A percentile compares a stretch with the other conserved stretches of the same genome.
Evolutionary conservation across 225 moss, liverwort and hornwort species (phyloP).

Genomic region (Thuidium tamariscinum): DNA sequence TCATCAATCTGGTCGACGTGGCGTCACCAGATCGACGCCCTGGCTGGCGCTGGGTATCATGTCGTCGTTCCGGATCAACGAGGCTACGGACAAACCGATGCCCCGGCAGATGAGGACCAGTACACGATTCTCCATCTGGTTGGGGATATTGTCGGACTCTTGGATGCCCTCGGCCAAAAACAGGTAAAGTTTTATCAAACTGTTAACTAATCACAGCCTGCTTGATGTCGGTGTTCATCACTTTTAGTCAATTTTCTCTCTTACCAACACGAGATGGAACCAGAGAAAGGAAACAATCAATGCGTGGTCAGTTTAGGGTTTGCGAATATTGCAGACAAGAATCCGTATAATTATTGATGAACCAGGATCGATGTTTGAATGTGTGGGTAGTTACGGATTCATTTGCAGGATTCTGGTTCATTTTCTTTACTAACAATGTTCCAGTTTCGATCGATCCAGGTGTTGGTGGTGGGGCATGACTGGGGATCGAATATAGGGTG

Average conservation of each 20-base stretch:
- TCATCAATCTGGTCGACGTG: background rate
- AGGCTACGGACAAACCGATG: background rate
- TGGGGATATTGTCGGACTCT: background rate
- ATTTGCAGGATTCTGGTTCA: background rate
- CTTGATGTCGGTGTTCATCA: background rate
- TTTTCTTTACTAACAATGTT: background rate
- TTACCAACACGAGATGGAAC: background rate
- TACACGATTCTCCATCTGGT: background rate
- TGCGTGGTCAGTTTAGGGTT: background rate
- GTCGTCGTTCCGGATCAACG: background rate
- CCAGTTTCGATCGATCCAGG: background rate
- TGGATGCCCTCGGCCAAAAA: background rate
- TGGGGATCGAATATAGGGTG: too few relatives aligned
- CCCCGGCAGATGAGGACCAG: background rate
- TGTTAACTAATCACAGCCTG: background rate
- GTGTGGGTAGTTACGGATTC: background rate
- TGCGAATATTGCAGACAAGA: background rate
- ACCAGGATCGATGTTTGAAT: background rate
- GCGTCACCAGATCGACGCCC: background rate
- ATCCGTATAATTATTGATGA: background rate
- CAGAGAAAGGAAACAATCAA: too few relatives aligned
- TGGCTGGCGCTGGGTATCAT: background rate
- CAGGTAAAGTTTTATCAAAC: background rate
- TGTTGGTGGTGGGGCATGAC: background rate
- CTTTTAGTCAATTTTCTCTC: background rate